Base-by-base conservation (phyloP, 495 filamentous ascomycete species). In the Hypoxylon lienhwacheense region DNA sequence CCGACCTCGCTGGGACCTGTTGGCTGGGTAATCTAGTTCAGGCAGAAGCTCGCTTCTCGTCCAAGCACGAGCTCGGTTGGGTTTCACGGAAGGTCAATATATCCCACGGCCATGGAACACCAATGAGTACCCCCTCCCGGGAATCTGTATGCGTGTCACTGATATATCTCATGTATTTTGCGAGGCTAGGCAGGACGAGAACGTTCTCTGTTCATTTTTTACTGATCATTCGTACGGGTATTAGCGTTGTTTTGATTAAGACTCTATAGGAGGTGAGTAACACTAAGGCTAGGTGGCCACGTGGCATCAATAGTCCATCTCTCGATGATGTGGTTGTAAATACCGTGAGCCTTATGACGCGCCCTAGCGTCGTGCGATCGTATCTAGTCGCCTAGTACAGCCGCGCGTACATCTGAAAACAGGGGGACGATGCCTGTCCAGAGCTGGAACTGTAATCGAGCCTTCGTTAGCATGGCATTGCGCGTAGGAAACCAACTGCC, bases 361-460 rank as follows among this genome's bases (percentile, higher is more conserved):
- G 26, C 26, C 22, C 33, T 11, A 26, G 28, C 37, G 25, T 40
- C 37, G 16, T 25, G 8, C 11, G 7, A 17, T 31, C 12, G 20
- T 28, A 17, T n/a, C 42, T 55, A 57, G 8, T 69, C 54, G 11
- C 70, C 73, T 25, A 79, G 62, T 6, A 80, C 77, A 21, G 77
- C 75, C 7, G 64, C 74, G 67, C 81, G 75, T 22, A 85, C 86
- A 64, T 84, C 79, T 4, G 77, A 68, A 67, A 84, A 89, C 29
- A 87, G 70, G 17, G 88, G 87, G 42, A 69, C 77, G 63, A 91
- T 88, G 22, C 83, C 88, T 28, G 86, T 91, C 88, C 88, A 92
- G 61, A 84, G 76, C 72, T 85, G 76, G 67, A 87, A 89, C 84
- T 86, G 53, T 0, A 26, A 33, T 17, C 14, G n/a, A 42, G 53